A percentile compares a stretch with the other conserved stretches of the same genome.
These are phyloP conservation scores for Lactarius evosmus DNA, from an alignment of 768 basidiomycete genomes.

Conservation along the genomic window DNA sequence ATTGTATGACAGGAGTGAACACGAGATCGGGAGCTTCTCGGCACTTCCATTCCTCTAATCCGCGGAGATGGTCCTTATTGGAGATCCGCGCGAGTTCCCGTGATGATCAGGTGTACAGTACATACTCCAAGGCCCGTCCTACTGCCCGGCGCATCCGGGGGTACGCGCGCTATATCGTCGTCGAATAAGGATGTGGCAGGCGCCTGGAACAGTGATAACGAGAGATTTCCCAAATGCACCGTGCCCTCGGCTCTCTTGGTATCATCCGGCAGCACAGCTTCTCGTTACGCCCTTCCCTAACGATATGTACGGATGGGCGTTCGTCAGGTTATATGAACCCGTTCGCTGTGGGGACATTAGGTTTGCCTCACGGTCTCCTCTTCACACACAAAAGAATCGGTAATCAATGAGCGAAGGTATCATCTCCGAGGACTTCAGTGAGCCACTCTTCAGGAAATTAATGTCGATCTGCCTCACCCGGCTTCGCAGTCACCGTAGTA, in stretches of 20 bases:
- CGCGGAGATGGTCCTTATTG: neutral
- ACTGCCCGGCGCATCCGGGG: neutral
- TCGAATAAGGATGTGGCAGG: neutral
- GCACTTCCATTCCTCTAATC: neutral
- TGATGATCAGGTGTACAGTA: neutral
- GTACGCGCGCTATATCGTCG: neutral
- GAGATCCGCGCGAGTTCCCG: neutral
- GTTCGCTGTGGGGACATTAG: neutral
- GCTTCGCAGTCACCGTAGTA: conserved; percentile 13
- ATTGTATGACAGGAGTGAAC: too few relatives aligned
- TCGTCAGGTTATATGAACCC: neutral
- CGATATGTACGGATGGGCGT: neutral
- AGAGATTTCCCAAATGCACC: neutral
- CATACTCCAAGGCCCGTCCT: neutral
- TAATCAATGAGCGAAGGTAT: neutral
- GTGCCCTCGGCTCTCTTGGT: neutral
- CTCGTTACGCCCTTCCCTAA: neutral
- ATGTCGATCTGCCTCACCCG: neutral
- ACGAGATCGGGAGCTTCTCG: neutral
- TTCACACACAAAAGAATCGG: neutral
- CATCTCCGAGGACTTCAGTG: conserved; percentile 3
- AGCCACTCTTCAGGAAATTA: neutral
- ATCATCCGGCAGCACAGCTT: neutral
- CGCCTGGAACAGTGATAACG: neutral
- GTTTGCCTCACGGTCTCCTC: neutral